Evolutionary conservation across 2,329 filamentous ascomycete genomes (phyloP), one percentile per base, ranked within the genome.

Genomic region (Pleoardoris graminearum): DNA sequence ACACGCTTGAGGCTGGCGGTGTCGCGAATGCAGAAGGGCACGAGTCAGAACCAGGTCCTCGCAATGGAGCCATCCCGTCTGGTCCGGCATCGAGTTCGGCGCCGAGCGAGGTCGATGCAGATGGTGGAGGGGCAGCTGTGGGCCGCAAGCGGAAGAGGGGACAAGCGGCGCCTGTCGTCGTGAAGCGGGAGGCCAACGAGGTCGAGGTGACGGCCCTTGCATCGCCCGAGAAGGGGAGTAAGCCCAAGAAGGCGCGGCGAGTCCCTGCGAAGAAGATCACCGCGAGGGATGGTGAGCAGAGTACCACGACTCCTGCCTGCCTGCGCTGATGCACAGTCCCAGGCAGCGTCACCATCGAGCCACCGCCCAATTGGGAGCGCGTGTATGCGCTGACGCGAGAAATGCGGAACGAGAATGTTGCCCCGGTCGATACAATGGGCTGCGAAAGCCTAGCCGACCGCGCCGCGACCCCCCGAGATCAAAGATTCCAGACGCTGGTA

Each of bases 401-500:
- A 66, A 97, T 97, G 91, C 87, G 75, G 76, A 88, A 69, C 69
- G 82, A 77, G 74, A 88, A 82, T 33, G 74, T 82, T 0, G 94
- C 94, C 0, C 89, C 93, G 0, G 94, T 99, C 10, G 94, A 99
- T 72, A 97, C 93, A 0, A 97, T 97, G 92, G 94, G 94, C 10
- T 99, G 94, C 74, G 91, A 91, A 74, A 83, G 84, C 7, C 80
- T 94, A 8, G 89, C 89, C 2, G 77, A 83, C 50, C 76, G 80
- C 42, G 70, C 75, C 14, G 72, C 67, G 3, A 72, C 76, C 0
- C 77, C 79, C 14, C 72, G 78, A 49, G 82, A 87, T 67, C 85
- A 85, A 69, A 83, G 92, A 6, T 92, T 95, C 64, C 92, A 97
- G 67, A 96, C 90, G 3, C 82, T 97, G 25, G 81, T 96, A 33